Evolutionary conservation across 352 stramenopile species (phyloP), one percentile per base, ranked within the genome.

Genomic region (Globisporangium uncinulatum): DNA sequence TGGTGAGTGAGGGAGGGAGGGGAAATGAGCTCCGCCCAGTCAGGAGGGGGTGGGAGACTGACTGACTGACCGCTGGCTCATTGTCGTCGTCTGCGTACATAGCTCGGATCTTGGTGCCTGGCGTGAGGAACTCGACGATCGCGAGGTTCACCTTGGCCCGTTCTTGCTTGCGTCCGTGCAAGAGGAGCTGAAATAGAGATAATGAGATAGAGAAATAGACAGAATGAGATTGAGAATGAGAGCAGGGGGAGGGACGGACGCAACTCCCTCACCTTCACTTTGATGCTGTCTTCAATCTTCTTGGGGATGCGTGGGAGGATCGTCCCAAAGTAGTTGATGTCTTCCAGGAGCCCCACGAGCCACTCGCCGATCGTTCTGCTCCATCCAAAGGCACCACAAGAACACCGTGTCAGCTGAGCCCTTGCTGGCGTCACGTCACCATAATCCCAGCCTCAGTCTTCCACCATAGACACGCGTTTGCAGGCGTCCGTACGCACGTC

Each of bases 1-100:
- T 29, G 50, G 3, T 48, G n/a, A 41, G 9, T 17, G 44, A 29
- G 24, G 3, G 6, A 43, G n/a, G 42, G 6, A 19, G 42, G 13
- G 17, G 14, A 24, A 45, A 52, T 3, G 20, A 51, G 24, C 24
- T 29, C 24, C 24, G 24, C 24, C 24, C 24, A 29, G 24, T 29
- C 24, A 29, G 24, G 24, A 29, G 24, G 24, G 24, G 24, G 24
- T 29, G 24, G 24, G 24, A 29, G 24, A 29, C 24, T 29, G 24
- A 29, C n/a, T n/a, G n/a, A 57, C 75, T 34, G 56, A 94, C 84
- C 50, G 82, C 82, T 55, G 84, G 82, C 49, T 90, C 79, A 69
- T 99, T 98, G 46, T 98, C 94, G 41, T 98, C 95, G 69, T 99
- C 96, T 0, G 83, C 82, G 62, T 99, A 99, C 66, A 98, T 90